Evolutionary conservation across 495 filamentous ascomycete species (phyloP), one percentile per base, ranked within the genome.

Genomic region (Penicillium pulvis): DNA sequence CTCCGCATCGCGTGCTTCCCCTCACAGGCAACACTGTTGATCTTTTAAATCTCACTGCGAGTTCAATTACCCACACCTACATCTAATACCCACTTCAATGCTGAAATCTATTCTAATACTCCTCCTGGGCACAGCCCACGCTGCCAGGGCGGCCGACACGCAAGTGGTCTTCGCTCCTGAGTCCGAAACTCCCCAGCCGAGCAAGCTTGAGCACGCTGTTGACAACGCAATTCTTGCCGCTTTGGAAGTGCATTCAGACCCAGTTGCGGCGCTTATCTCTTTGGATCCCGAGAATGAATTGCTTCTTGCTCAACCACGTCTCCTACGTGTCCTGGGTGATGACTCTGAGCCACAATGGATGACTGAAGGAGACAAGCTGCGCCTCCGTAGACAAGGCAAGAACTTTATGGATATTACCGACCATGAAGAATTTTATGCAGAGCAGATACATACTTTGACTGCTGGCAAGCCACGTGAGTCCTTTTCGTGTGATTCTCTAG

Each of bases 321-420:
- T 60, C 12, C 19, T 60, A 30, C 58, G 35, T 4, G 47, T 51
- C 17, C 9, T 51, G 17, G 58, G 53, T 2, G 47, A 44, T 10
- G 47, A 50, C 5, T 28, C 35, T n/a, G 24, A 52, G 52, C 19
- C 52, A 24, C 17, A 51, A 45, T 60, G 58, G 58, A 55, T 56
- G 58, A 60, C 58, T 8, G 57, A 60, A 35, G 57, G 57, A 6
- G 58, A 60, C 46, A 60, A 56, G 58, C 53, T 60, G 28, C 45
- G 58, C 2, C 50, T 60, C 19, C 58, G 58, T 5, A 44, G 36
- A 35, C 43, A 56, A 9, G 52, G 45, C 23, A 53, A 56, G 35
- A 60, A 60, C 16, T 60, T 60, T 28, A 30, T 60, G 41, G 58
- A 60, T 35, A 60, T 56, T 19, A 60, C 58, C 11, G 58, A 56